These are phyloP conservation scores for Leishmania guyanensis DNA, from an alignment of 208 protist genomes.

Conservation along the genomic window DNA sequence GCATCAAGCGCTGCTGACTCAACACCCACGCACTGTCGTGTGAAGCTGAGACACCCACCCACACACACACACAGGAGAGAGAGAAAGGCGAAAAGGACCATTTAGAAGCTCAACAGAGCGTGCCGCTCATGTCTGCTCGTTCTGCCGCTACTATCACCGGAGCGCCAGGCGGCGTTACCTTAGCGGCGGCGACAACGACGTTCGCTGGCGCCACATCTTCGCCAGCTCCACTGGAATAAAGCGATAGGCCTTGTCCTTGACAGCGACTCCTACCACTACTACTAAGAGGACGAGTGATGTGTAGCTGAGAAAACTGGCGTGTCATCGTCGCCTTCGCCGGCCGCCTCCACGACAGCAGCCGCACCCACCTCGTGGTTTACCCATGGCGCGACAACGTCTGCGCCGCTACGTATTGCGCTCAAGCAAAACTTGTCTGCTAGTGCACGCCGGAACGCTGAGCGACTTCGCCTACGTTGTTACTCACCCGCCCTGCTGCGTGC, in stretches of 20 bases:
- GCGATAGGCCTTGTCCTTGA: conserved; percentile 19
- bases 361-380: neutral
- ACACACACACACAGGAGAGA: neutral
- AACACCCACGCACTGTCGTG: too few species aligned
- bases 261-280: conserved; percentile 35
- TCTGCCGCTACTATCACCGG: too few species aligned
- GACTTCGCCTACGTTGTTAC: conserved; percentile 25
- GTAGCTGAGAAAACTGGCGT: neutral
- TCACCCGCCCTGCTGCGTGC: conserved; percentile 28
- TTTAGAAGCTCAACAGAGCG: neutral
- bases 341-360: neutral
- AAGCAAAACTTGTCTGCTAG: conserved; percentile 28
- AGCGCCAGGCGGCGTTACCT: neutral
- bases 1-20: too few species aligned
- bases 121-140: neutral
- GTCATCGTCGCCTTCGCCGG: neutral
- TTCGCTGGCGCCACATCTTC: neutral
- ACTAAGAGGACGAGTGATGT: neutral
- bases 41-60: too few species aligned
- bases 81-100: neutral
- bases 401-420: conserved; percentile 24
- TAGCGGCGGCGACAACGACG: neutral
- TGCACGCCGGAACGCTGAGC: conserved; percentile 18
- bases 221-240: conserved; percentile 26
- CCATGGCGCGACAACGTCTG: neutral